A percentile compares a stretch with the other conserved stretches of the same genome.
Evolutionary conservation across 129 eudicot species (phyloP).

Genomic region (Smallanthus sonchifolius): DNA sequence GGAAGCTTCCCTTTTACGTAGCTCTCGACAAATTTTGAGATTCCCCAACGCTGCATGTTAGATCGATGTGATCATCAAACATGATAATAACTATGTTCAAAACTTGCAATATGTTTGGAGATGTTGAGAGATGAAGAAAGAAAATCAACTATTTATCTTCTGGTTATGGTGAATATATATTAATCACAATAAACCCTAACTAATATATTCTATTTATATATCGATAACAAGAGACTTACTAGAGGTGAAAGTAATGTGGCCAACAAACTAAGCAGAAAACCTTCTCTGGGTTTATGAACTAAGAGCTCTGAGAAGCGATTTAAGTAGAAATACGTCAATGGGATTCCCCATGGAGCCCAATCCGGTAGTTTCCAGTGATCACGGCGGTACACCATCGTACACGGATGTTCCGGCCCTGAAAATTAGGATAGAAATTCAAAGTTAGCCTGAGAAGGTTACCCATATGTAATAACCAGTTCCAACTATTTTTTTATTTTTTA

Average conservation of each 20-base stretch:
- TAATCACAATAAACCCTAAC: too few species aligned
- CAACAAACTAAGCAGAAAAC: conserved; percentile 35
- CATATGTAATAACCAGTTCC: too few species aligned
- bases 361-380: conserved; percentile 53
- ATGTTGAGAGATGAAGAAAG: too few species aligned
- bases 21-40: conserved; percentile 55
- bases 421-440: not conserved
- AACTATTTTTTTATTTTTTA: too few species aligned
- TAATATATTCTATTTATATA: too few species aligned
- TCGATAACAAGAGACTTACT: conserved; percentile 21
- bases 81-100: too few species aligned
- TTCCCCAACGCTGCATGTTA: conserved; percentile 49
- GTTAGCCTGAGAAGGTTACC: not conserved
- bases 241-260: conserved; percentile 60
- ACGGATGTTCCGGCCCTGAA: conserved; percentile 45
- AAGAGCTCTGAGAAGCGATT: conserved; percentile 55
- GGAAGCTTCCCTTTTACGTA: conserved; percentile 36
- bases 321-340: conserved; percentile 24
- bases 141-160: too few species aligned
- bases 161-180: too few species aligned
- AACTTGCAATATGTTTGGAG: too few species aligned
- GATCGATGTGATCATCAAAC: not conserved
- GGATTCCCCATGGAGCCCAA: conserved; percentile 57
- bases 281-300: conserved; percentile 67
- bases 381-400: conserved; percentile 44